Base-by-base conservation (phyloP, 1,284 basidiomycete genomes). In the Athelia psychrophila region DNA sequence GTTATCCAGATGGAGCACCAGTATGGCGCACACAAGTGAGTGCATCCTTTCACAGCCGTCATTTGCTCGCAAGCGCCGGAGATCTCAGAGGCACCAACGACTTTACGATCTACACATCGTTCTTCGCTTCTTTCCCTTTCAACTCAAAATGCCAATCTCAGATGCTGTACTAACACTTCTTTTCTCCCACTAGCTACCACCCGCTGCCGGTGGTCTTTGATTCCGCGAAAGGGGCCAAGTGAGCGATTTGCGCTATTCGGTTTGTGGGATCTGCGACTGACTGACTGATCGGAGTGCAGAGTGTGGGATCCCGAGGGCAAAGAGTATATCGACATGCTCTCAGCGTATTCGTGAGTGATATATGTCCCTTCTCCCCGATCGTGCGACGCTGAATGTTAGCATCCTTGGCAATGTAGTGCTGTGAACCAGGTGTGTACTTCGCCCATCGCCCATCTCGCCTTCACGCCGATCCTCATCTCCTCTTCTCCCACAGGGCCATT, bases 261-360 rank as follows among this genome's bases (percentile, higher is more conserved):
- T 45, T 42, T 9, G 25, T 30, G 23, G 24, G 35, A 47, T 33
- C 15, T 18, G n/a, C 58, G 50, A 56, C 56, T 63, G 60, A 62
- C 58, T 52, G 27, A 12, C 51, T 19, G n/a, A n/a, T 36, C 53
- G 35, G 57, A 59, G 35, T 48, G 48, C 60, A 93, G 91, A 68
- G 94, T 97, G 64, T 97, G 94, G 93, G 95, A 98, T 69, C 93
- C 93, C 13, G 95, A 98, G 76, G 94, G 93, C 56, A 85, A 81
- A 49, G 91, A 93, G 66, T 95, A 94, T 70, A 92, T 95, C 56
- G 93, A 95, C 65, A 98, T 98, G 93, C 80, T 99, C 33, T 93
- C 93, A 46, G 96, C 97, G 19, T 99, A 99, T 75, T 95, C 91
- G 86, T 95, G 72, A 74, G 93, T 80, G n/a, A 6, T 16, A 8